Base-by-base conservation (phyloP, 495 filamentous ascomycete species). In the Penicillium herquei region DNA sequence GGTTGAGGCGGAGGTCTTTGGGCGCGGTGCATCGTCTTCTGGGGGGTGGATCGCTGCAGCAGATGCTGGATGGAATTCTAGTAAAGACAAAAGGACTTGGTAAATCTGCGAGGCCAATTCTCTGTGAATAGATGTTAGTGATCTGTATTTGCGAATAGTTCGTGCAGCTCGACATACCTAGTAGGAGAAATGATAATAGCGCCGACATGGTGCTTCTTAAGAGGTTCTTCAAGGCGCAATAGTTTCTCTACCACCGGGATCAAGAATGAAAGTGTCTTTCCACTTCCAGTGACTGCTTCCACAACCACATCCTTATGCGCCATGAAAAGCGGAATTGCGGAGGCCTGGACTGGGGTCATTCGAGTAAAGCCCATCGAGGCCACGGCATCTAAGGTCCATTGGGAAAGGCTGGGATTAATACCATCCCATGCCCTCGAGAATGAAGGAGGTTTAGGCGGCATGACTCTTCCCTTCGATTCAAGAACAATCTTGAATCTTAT, bases 301-400 rank as follows among this genome's bases (percentile, higher is more conserved):
- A 97, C 93, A 3, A 98, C 93, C 0, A 98, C 92, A 73, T 98
- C 94, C 63, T 97, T 97, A 70, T 98, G 90, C 7, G 85, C 87
- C 73, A 90, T 85, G 70, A 97, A 96, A 13, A 96, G 81, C 10
- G 93, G 92, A 58, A 98, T 90, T 13, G 88, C 87, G n/a, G 89
- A 92, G 18, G 92, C 90, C 70, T 98, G 94, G 13, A 97, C 94
- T 1, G 94, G 94, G 3, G 94, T 98, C 75, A 93, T 95, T 61
- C 86, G 84, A 43, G 78, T 78, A 69, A 96, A 96, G 43, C 91
- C 89, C 87, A 92, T 91, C 49, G 84, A 84, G 26, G 83, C 76
- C 56, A 96, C 82, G 35, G 92, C 93, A 51, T 94, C 89, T 31
- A 93, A 78, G 31, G 92, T 82, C 93, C 94, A 98, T 84, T 89